These are phyloP conservation scores for Aspergillus cavernicola DNA, from an alignment of 495 filamentous ascomycete species.

Conservation along the genomic window DNA sequence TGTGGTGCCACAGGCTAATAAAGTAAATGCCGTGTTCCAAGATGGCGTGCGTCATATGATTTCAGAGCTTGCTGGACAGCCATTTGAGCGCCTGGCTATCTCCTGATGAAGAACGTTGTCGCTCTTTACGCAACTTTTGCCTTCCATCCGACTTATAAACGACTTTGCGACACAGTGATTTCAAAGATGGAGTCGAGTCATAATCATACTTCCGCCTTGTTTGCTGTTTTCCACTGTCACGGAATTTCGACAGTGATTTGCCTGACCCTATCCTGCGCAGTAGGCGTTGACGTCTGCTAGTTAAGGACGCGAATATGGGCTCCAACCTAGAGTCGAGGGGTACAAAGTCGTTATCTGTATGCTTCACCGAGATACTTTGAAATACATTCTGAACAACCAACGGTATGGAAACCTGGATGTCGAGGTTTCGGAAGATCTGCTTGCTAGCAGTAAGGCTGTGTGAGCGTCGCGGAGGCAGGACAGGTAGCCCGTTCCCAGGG, in stretches of 20 bases:
- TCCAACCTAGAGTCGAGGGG: conserved; percentile 23
- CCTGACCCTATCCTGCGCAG: conserved; percentile 2
- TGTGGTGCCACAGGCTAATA: too few species aligned
- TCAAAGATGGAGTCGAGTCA: background rate
- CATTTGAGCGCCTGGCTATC: conserved; percentile 1
- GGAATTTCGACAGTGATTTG: conserved; percentile 8
- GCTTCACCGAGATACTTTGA: conserved; percentile 6
- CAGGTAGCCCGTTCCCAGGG: conserved; percentile 26
- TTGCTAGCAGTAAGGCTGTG: conserved; percentile 25
- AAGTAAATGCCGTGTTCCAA: too few species aligned
- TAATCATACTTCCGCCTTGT: background rate
- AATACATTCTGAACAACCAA: conserved; percentile 12
- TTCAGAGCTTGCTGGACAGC: background rate
- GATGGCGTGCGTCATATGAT: background rate
- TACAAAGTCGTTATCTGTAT: conserved; percentile 16
- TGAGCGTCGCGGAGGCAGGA: conserved; percentile 25
- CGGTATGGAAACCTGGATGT: conserved; percentile 15
- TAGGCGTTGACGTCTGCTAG: conserved; percentile 5
- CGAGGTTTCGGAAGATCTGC: conserved; percentile 15
- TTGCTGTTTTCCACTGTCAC: background rate
- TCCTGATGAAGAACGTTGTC: background rate
- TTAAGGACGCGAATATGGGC: conserved; percentile 16
- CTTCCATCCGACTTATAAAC: background rate
- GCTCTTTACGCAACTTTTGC: background rate
- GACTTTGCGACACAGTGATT: background rate